phyloP scores from a whole-genome alignment of 805 yeast species.

The Lipomyces yamadae region DNA sequence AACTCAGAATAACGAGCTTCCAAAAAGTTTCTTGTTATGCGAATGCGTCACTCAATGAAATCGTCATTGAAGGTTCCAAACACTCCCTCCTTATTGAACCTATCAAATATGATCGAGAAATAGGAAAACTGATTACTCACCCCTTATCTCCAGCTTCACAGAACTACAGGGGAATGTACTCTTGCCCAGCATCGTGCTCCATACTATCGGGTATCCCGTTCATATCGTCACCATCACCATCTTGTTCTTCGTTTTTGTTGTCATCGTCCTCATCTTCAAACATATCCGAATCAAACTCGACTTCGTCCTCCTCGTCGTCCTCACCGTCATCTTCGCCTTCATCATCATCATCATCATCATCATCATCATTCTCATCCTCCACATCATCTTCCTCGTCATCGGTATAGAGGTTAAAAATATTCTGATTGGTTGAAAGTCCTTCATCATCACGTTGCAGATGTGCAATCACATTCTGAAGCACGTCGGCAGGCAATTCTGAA shows the following conservation, averaged over 20 bases:
- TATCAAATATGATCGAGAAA: background rate
- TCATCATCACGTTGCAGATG: conserved; percentile 30
- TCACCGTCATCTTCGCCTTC: conserved; percentile 32
- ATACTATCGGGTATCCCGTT: conserved; percentile 7
- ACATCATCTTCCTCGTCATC: conserved; percentile 34
- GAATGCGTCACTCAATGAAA: background rate
- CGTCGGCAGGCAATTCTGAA: conserved; percentile 24
- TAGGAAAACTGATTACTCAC: background rate
- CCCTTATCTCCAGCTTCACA: background rate
- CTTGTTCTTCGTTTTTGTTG: too few relatives aligned
- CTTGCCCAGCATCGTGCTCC: background rate
- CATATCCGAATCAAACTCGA: conserved; percentile 43
- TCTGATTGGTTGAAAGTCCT: conserved; percentile 16
- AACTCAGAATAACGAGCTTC: background rate
- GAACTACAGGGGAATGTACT: background rate
- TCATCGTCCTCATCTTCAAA: conserved; percentile 25
- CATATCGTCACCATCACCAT: conserved; percentile 20
- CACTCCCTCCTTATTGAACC: background rate
- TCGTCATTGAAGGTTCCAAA: background rate
- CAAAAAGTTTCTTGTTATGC: background rate
- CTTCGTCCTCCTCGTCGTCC: conserved; percentile 35
- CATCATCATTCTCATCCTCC: conserved; percentile 34
- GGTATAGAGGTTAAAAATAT: background rate
- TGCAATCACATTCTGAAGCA: conserved; percentile 29
- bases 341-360: conserved; percentile 31